These are phyloP conservation scores for Thalassiosira livingstoniorum DNA, from an alignment of 352 stramenopile species.

Conservation along the genomic window DNA sequence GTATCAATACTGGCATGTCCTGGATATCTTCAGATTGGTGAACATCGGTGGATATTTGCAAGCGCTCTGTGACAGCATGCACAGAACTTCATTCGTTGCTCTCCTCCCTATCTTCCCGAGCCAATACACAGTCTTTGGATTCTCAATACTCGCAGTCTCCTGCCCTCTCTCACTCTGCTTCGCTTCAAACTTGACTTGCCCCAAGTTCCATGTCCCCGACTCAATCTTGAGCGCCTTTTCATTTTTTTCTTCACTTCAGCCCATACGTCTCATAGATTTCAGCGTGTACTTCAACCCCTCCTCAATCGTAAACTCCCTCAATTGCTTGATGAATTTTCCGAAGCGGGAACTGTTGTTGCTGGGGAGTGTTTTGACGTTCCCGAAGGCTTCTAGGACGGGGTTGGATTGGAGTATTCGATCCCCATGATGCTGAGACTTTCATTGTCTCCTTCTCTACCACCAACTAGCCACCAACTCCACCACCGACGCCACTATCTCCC, in stretches of 20 bases:
- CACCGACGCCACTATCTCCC: slow-evolving; percentile 7
- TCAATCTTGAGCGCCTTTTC: slow-evolving; percentile 95
- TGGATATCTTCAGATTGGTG: too few relatives aligned
- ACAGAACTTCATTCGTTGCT: too few relatives aligned
- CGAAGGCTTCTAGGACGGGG: slow-evolving; percentile 95
- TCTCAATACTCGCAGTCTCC: slow-evolving; percentile 76
- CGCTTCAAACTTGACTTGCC: slow-evolving; percentile 93
- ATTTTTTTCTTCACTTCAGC: slow-evolving; percentile 89
- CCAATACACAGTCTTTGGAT: slow-evolving; percentile 80
- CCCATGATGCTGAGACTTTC: slow-evolving; percentile 83
- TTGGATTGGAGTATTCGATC: slow-evolving; percentile 92
- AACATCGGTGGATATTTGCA: too few relatives aligned
- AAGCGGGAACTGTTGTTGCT: slow-evolving; percentile 97
- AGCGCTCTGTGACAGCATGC: too few relatives aligned
- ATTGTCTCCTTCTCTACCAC: slow-evolving; percentile 28
- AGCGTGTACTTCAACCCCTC: slow-evolving; percentile 78
- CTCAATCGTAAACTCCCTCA: slow-evolving; percentile 84
- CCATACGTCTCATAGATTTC: slow-evolving; percentile 82
- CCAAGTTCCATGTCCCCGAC: slow-evolving; percentile 96
- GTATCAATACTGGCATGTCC: too few relatives aligned
- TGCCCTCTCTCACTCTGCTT: slow-evolving; percentile 79
- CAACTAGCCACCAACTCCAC: too few relatives aligned
- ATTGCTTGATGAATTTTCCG: slow-evolving; percentile 95
- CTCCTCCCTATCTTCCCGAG: too few relatives aligned
- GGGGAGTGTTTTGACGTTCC: slow-evolving; percentile 94